Conservation (phyloP, 31 red algal genomes). For the Porphyra umbilicalis region DNA sequence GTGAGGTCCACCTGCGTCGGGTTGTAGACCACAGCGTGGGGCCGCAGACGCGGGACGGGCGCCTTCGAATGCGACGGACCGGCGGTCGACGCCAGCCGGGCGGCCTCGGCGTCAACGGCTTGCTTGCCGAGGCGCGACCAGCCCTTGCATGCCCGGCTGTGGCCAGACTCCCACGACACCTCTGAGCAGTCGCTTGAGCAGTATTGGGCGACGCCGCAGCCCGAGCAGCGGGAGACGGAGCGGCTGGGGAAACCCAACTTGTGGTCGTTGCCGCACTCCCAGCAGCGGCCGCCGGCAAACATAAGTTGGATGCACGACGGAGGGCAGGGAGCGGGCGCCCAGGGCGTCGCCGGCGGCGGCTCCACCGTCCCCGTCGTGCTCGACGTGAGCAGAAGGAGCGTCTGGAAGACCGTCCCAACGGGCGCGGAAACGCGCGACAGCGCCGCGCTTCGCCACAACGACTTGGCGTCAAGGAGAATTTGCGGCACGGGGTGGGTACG, state of each 20-base stretch:
- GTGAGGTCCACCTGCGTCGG: neutral
- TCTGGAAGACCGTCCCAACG: neutral
- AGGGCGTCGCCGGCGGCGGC: neutral
- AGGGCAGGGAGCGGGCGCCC: neutral
- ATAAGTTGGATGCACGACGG: neutral
- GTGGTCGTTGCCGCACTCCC: neutral
- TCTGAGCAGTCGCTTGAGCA: neutral
- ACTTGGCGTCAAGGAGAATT: neutral
- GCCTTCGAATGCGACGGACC: neutral
- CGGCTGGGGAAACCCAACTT: too few relatives aligned
- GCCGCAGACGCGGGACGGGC: neutral
- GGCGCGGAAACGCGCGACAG: too few relatives aligned
- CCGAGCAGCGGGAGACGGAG: neutral
- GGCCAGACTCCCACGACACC: neutral
- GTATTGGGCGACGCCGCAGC: neutral
- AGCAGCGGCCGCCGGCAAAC: neutral
- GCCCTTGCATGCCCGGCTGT: neutral
- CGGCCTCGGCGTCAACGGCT: neutral
- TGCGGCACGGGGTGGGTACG: neutral
- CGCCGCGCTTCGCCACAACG: neutral
- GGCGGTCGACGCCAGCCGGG: too few relatives aligned
- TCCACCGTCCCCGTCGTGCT: neutral
- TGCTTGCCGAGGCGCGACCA: neutral
- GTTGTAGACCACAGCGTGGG: neutral
- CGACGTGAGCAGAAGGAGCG: neutral